Percentiles rank a stretch among this genome's conserved stretches.
Evolutionary conservation across 768 basidiomycete genomes (phyloP).

Genomic region (Sistotremastrum niveocremeum): DNA sequence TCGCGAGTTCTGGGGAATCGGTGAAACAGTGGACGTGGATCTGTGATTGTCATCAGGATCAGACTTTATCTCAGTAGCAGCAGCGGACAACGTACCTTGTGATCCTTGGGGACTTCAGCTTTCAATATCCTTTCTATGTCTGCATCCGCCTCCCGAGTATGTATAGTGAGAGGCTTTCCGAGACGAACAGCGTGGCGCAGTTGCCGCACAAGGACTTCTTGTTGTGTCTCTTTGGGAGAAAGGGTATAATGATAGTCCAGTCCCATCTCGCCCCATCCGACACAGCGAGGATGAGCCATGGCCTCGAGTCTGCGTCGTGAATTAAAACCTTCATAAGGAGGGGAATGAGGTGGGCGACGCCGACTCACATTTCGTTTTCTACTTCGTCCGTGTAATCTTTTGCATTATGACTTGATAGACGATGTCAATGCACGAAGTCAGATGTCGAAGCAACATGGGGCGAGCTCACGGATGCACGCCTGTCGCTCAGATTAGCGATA

Average conservation of each 20-base stretch:
- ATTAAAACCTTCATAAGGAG: neutral
- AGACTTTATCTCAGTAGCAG: neutral
- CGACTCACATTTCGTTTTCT: conserved; percentile 51
- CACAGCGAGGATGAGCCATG: conserved; percentile 68
- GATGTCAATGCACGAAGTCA: neutral
- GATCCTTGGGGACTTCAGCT: conserved; percentile 56
- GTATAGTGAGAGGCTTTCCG: conserved; percentile 71
- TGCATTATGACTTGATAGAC: conserved; percentile 48
- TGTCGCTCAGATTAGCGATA: conserved; percentile 12
- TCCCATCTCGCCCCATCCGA: conserved; percentile 84
- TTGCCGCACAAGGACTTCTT: conserved; percentile 51
- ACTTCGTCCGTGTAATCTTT: conserved; percentile 51
- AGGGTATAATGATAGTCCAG: conserved; percentile 77
- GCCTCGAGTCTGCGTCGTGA: conserved; percentile 43
- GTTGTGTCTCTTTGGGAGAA: conserved; percentile 59
- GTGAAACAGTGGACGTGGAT: conserved; percentile 87
- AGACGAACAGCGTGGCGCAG: conserved; percentile 52
- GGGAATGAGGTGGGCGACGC: neutral
- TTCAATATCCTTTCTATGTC: conserved; percentile 73
- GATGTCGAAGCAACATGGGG: neutral
- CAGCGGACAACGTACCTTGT: conserved; percentile 31
- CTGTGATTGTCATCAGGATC: conserved; percentile 18
- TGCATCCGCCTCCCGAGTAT: conserved; percentile 75
- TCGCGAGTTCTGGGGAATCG: conserved; percentile 63
- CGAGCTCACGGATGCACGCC: conserved; percentile 60